Conservation (phyloP, 2,329 filamentous ascomycete genomes). For the Colletotrichum godetiae region DNA sequence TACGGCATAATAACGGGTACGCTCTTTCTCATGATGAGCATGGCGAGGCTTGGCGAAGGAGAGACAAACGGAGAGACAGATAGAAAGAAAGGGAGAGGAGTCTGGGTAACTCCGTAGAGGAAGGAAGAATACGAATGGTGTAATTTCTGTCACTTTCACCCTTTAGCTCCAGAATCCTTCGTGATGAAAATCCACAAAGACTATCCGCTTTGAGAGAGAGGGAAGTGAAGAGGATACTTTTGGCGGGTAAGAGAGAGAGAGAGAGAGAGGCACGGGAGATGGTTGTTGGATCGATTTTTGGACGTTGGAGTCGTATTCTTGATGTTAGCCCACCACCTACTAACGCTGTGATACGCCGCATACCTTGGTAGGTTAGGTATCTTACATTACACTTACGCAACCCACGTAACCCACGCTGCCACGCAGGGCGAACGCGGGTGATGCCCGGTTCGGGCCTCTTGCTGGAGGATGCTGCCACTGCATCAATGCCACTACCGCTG, state of each 20-base stretch:
- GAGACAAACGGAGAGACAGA: not conserved
- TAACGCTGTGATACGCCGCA: not conserved
- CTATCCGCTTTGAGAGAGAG: not conserved
- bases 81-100: not conserved
- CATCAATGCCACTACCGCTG: not conserved
- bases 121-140: not conserved
- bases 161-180: not conserved
- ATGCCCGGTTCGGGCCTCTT: slow-evolving; percentile 7
- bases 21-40: not conserved
- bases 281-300: not conserved
- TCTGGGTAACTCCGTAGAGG: not conserved
- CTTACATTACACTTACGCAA: not conserved
- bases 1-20: too few species aligned
- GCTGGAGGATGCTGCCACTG: not conserved
- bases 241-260: not conserved
- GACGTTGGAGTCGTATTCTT: not conserved
- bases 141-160: not conserved
- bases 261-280: not conserved
- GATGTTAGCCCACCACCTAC: not conserved
- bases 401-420: not conserved
- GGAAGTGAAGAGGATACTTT: not conserved
- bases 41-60: not conserved
- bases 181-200: not conserved
- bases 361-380: not conserved
- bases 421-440: not conserved